Base-by-base conservation (phyloP, 495 filamentous ascomycete genomes). In the Daldinia loculata region DNA sequence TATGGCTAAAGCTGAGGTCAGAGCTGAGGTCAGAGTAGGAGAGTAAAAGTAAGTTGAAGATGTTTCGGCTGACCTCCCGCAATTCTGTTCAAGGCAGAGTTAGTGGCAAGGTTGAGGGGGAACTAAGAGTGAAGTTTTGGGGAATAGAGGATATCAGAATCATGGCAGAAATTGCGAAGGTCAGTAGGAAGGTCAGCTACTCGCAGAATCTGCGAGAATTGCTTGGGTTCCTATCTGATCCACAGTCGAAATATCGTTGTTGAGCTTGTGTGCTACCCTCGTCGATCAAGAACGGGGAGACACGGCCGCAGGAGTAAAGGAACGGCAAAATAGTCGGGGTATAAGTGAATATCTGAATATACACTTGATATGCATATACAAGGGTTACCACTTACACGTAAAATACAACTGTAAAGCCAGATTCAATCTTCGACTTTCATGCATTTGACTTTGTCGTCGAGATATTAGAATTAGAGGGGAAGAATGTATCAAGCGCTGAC, bases 211-310 rank as follows among this genome's bases (percentile, higher is more conserved):
- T 68, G 51, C 15, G 26, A 34, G 36, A 51, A 52, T 63, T 61
- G 70, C 56, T 62, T 62, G 61, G 56, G 64, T 59, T 48, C 41
- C 64, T 61, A 51, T 66, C 45, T 69, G 66, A 66, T 73, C 66
- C 66, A 68, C 70, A 48, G 2, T 24, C 43, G 8, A 48, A 48
- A 48, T 41, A 41, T 66, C 69, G 69, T 68, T 68, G 70, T 72
- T 72, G 70, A 72, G 70, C 61, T 45, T 48, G 19, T 62, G 36
- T 50, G 34, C 17, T 27, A 56, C 43, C 39, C 24, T 39, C 64
- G 69, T 61, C 61, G 50, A 68, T 66, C 63, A 26, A 30, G 30
- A 51, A 56, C 56, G 66, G 61, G 65, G 63, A 61, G 48, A 56
- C 56, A 9, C 65, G 65, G 61, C 56, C 59, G 41, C 26, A 12